Base-by-base conservation (phyloP, 2,329 filamentous ascomycete genomes). In the Aspergillus aculeatus region DNA sequence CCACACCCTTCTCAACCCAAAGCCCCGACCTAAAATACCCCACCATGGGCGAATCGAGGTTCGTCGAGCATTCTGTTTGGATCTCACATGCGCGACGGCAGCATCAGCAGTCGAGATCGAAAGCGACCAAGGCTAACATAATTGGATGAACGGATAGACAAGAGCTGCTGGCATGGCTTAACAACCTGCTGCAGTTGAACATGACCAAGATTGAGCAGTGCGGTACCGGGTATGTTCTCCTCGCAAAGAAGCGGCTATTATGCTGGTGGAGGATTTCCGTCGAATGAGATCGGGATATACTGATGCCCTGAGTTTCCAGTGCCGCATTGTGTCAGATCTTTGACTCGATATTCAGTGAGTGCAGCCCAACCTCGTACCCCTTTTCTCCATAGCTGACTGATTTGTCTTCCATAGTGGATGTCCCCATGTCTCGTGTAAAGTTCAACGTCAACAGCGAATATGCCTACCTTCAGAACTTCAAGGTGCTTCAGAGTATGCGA, bases 141-240 rank as follows among this genome's bases (percentile, higher is more conserved):
- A 12, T 26, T 47, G 56, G 54, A 31, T 38, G n/a, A 48, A 32
- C 65, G 60, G 50, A 35, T 51, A 98, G 95, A 83, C 95, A 99
- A 81, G 95, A 99, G 82, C 87, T 99, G 70, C 84, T 99, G 70
- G 86, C 88, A 81, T 99, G 95, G 95, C 83, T 98, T 68, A 99
- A 99, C 84, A 94, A 91, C 84, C 90, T 99, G 64, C 88, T 99
- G 54, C 92, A 97, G 82, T 89, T 99, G 73, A 99, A 98, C 82
- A 88, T 99, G 72, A 98, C 90, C 72, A 98, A 97, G 81, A 92
- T 99, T 76, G 95, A 99, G 82, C 95, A 99, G 84, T 98, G 94
- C 78, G 95, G 95, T 77, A 98, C 94, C 73, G 95, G 94, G 94
- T 98, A 88, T 70, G 83, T 65, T 63, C 54, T 47, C 38, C 48